A percentile compares a stretch with the other conserved stretches of the same genome.
Conservation (phyloP, 768 basidiomycete species). For the Trametes gibbosa region DNA sequence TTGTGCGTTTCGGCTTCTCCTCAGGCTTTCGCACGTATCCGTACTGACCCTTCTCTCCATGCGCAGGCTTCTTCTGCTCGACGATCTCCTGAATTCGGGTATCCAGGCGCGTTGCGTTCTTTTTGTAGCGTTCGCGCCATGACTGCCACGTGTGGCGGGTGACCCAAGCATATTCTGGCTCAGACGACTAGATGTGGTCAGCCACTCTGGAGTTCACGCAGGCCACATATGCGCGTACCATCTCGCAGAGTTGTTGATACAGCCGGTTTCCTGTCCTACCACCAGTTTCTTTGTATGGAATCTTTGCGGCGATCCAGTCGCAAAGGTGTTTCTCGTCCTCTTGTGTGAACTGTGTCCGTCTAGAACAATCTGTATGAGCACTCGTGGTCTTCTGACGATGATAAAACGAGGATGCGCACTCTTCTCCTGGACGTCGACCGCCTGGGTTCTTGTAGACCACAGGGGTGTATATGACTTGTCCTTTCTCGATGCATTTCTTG, state of each 20-base stretch:
- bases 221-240: conserved; percentile 40
- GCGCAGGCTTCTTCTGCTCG: conserved; percentile 61
- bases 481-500: conserved; percentile 76
- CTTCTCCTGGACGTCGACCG: conserved; percentile 76
- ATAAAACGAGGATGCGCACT: conserved; percentile 42
- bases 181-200: conserved; percentile 43
- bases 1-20: conserved; percentile 52
- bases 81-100: conserved; percentile 62
- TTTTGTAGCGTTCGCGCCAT: conserved; percentile 88
- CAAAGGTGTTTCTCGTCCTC: conserved; percentile 75
- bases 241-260: conserved; percentile 78
- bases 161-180: conserved; percentile 79
- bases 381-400: background rate
- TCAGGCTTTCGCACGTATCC: conserved; percentile 77
- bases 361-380: conserved; percentile 28
- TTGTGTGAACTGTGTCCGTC: conserved; percentile 75
- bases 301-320: conserved; percentile 78
- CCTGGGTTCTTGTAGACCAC: conserved; percentile 83
- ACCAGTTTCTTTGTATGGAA: conserved; percentile 79
- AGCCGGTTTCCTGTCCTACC: conserved; percentile 80
- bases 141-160: conserved; percentile 86
- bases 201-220: background rate
- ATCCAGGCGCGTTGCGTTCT: conserved; percentile 70
- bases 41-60: conserved; percentile 79
- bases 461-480: conserved; percentile 64